A percentile compares a stretch with the other conserved stretches of the same genome.
These are phyloP conservation scores for Globisporangium barbulae DNA, from an alignment of 352 stramenopile genomes.

Conservation along the genomic window DNA sequence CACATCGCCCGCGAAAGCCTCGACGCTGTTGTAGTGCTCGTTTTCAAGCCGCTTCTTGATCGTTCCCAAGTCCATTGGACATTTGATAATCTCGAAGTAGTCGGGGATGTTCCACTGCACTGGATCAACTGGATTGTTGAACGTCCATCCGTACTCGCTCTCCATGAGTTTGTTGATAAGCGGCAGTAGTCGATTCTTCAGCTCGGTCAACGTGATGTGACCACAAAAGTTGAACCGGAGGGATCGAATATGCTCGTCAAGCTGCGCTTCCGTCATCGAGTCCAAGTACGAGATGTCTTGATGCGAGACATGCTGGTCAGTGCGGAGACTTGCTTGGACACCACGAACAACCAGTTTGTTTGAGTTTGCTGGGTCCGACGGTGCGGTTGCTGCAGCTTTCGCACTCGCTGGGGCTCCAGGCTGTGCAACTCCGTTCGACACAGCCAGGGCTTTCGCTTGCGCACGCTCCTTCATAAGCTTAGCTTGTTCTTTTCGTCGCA, in stretches of 20 bases:
- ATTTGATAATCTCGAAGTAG: slow-evolving; percentile 94
- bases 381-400: slow-evolving; percentile 15
- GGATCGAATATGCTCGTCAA: slow-evolving; percentile 89
- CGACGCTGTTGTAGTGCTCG: slow-evolving; percentile 91
- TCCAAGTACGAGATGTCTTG: slow-evolving; percentile 88
- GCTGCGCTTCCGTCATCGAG: slow-evolving; percentile 80
- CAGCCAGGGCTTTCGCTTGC: slow-evolving; percentile 64
- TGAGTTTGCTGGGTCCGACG: slow-evolving; percentile 13
- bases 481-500: slow-evolving; percentile 77
- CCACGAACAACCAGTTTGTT: slow-evolving; percentile 77
- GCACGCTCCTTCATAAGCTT: slow-evolving; percentile 73
- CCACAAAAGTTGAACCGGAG: slow-evolving; percentile 87
- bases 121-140: slow-evolving; percentile 95
- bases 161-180: slow-evolving; percentile 87
- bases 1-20: slow-evolving; percentile 85
- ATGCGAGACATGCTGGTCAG: slow-evolving; percentile 59
- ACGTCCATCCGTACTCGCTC: slow-evolving; percentile 88
- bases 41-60: slow-evolving; percentile 96
- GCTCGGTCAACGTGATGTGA: slow-evolving; percentile 74
- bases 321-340: slow-evolving; percentile 52
- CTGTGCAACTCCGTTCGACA: slow-evolving; percentile 14
- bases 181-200: slow-evolving; percentile 83
- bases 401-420: not conserved
- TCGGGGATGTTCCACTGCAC: slow-evolving; percentile 91
- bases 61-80: slow-evolving; percentile 98